Evolutionary conservation across 805 yeast genomes (phyloP), one percentile per base, ranked within the genome.

Genomic region (Lipomyces orientalis): DNA sequence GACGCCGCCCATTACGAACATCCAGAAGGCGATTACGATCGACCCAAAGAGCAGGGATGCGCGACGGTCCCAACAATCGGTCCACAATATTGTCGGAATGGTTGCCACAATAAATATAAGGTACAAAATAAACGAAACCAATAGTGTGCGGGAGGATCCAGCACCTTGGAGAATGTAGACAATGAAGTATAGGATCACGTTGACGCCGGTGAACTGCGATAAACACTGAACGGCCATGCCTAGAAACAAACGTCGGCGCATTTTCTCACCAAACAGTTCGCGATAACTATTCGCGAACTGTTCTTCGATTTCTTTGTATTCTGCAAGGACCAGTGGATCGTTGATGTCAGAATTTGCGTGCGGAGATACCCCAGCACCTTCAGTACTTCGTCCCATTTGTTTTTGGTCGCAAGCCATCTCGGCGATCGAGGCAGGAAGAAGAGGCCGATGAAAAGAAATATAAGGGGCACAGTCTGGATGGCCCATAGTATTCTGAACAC

Each of bases 161-260:
- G 52, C 52, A 49, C n/a, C 9, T n/a, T n/a, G 25, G 52, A 49
- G 52, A 12, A 49, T 4, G 25, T 89, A 88, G 43, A 88, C 79
- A 16, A 88, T 68, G 4, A 69, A 91, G 83, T 68, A 93, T 86
- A 2, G 97, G 97, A 71, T 87, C 86, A 68, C 96, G 82, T 31
- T 97, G 97, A 7, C 84, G 79, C 97, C 97, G 93, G 37, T 97
- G 97, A 1, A 97, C 97, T 73, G 90, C 90, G 77, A 93, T 97
- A 78, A 93, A 93, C 60, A 93, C 96, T 79, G 93, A 80, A 1
- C 97, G 97, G 1, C 97, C 97, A 80, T 93, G 93, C 79, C 93
- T 93, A 0, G 95, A 88, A 63, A 93, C 97, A 82, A 93, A 91
- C 81, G 91, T 87, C 76, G 90, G 96, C 2, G 97, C 89, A 52